Percentiles rank a stretch among this genome's conserved stretches.
Conservation (phyloP, 345 rosid species). For the Theobroma cacao region DNA sequence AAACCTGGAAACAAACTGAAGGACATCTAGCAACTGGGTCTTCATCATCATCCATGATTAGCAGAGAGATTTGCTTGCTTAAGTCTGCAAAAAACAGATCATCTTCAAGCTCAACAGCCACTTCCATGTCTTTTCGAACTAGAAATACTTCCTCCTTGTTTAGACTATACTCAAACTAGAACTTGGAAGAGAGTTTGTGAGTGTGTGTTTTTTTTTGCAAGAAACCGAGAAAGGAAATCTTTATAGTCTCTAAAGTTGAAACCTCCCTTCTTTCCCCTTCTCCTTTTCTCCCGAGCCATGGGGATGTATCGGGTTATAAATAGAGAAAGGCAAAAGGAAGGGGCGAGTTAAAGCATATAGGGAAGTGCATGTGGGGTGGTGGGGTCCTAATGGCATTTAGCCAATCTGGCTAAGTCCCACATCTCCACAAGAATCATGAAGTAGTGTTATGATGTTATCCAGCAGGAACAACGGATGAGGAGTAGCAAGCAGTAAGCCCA, state of each 20-base stretch:
- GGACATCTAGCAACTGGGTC: constrained; percentile 47
- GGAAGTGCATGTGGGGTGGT: constrained; percentile 10
- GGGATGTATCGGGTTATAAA: constrained; percentile 1
- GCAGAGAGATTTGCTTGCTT: constrained; percentile 88
- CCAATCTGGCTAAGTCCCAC: constrained; percentile 11
- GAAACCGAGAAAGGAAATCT: neutral
- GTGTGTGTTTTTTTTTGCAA: neutral
- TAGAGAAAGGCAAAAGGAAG: constrained; percentile 1
- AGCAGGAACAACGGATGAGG: neutral
- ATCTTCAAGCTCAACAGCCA: constrained; percentile 78
- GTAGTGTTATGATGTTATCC: constrained; percentile 14
- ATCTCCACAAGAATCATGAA: constrained; percentile 14
- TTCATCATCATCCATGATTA: constrained; percentile 85
- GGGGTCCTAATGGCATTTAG: constrained; percentile 6
- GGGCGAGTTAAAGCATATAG: neutral
- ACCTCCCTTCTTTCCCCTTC: neutral
- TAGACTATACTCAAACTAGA: neutral
- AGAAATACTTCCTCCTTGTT: neutral
- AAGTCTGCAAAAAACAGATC: constrained; percentile 87
- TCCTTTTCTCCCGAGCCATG: neutral
- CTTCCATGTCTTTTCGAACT: constrained; percentile 27
- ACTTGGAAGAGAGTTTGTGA: neutral
- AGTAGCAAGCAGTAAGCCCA: constrained; percentile 6
- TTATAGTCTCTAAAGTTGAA: neutral
- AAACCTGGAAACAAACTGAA: constrained; percentile 72